Percentiles rank a stretch among this genome's conserved stretches.
These are phyloP conservation scores for Cladosporium sp. DNA, from an alignment of 2,329 filamentous ascomycete genomes.

Conservation along the genomic window DNA sequence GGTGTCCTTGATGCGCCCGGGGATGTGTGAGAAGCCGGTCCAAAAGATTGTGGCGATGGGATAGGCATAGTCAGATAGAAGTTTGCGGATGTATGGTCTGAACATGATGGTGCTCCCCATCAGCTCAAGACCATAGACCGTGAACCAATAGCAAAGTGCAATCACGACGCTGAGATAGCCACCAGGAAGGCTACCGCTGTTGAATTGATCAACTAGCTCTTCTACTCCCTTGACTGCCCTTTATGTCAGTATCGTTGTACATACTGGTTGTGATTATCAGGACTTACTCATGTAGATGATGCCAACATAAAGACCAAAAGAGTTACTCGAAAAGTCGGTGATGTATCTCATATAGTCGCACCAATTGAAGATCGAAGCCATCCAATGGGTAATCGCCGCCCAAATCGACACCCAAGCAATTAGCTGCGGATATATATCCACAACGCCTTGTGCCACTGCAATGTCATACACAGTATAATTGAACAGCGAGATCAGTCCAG, in stretches of 20 bases:
- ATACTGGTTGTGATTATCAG: accelerated
- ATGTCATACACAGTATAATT: slow-evolving; percentile 60
- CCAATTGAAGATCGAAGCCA: slow-evolving; percentile 48
- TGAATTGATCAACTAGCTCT: slow-evolving; percentile 51
- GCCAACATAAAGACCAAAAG: slow-evolving; percentile 53
- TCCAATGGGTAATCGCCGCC: slow-evolving; percentile 56
- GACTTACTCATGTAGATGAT: slow-evolving; percentile 49
- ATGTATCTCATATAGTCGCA: slow-evolving; percentile 58
- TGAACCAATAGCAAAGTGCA: slow-evolving; percentile 50
- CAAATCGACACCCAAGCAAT: slow-evolving; percentile 56
- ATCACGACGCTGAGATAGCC: slow-evolving; percentile 50
- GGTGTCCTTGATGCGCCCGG: slow-evolving; percentile 41
- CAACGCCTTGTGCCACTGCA: slow-evolving; percentile 45
- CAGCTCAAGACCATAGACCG: slow-evolving; percentile 48
- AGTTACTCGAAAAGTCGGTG: slow-evolving; percentile 53
- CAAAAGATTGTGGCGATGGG: slow-evolving; percentile 51
- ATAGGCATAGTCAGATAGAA: slow-evolving; percentile 52
- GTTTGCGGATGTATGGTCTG: slow-evolving; percentile 41
- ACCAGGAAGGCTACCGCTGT: slow-evolving; percentile 27
- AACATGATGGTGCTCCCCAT: slow-evolving; percentile 45
- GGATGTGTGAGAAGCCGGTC: slow-evolving; percentile 52
- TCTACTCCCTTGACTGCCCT: slow-evolving; percentile 52
- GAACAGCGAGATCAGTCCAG: slow-evolving; percentile 51
- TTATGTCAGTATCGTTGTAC: slow-evolving; percentile 8
- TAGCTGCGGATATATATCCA: slow-evolving; percentile 49